These are phyloP conservation scores for Phytophthora ohioensis DNA, from an alignment of 352 stramenopile species.

Conservation along the genomic window DNA sequence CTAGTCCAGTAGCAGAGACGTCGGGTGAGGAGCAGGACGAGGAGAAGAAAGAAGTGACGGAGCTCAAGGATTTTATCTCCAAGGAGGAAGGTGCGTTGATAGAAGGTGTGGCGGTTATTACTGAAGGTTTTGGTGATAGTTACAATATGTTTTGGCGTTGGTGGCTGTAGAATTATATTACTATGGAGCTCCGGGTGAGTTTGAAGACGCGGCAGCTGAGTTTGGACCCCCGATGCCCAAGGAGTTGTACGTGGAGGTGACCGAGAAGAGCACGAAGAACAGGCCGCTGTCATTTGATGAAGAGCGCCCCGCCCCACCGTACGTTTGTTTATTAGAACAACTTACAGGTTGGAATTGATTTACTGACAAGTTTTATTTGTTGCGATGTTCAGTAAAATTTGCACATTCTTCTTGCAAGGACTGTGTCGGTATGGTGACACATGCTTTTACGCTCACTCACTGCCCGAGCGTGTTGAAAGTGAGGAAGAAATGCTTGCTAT, in stretches of 20 bases:
- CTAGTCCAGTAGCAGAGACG: slow-evolving; percentile 15
- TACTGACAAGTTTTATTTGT: slow-evolving; percentile 7
- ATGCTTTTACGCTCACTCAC: slow-evolving; percentile 85
- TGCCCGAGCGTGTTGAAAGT: slow-evolving; percentile 50
- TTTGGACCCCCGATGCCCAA: slow-evolving; percentile 35
- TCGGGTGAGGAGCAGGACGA: slow-evolving; percentile 24
- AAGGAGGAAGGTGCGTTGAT: slow-evolving; percentile 70
- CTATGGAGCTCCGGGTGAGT: slow-evolving; percentile 79
- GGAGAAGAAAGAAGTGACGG: slow-evolving; percentile 44
- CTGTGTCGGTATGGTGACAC: slow-evolving; percentile 80
- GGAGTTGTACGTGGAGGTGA: slow-evolving; percentile 65
- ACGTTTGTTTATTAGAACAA: slow-evolving; percentile 26
- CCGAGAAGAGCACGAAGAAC: slow-evolving; percentile 55
- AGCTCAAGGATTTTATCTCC: slow-evolving; percentile 80
- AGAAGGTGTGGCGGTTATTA: background rate
- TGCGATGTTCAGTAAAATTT: slow-evolving; percentile 64
- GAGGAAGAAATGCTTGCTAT: slow-evolving; percentile 62
- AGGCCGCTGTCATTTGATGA: slow-evolving; percentile 46
- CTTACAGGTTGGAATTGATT: background rate
- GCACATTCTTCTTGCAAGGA: slow-evolving; percentile 86
- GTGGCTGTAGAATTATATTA: slow-evolving; percentile 69
- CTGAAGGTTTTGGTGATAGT: slow-evolving; percentile 1
- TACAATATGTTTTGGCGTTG: background rate
- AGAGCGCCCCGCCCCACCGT: slow-evolving; percentile 60
- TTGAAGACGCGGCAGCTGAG: slow-evolving; percentile 43